Evolutionary conservation across 1,284 basidiomycete genomes (phyloP).

Genomic region (Apiotrichum veenhuisii): DNA sequence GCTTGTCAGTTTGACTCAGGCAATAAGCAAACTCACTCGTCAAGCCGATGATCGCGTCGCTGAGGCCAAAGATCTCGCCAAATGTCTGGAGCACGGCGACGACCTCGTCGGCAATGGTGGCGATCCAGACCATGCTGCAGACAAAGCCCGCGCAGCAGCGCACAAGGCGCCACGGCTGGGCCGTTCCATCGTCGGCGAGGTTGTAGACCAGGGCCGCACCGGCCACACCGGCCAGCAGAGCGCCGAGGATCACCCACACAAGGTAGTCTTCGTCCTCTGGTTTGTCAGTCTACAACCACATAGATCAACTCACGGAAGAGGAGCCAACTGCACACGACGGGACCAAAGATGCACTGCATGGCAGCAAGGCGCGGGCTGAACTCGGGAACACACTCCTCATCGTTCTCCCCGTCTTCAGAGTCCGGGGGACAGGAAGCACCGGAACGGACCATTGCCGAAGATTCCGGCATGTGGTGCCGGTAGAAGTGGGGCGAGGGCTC

Average conservation of each 20-base stretch:
- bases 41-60: constrained; percentile 93
- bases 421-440: neutral
- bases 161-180: constrained; percentile 62
- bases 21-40: constrained; percentile 54
- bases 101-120: constrained; percentile 90
- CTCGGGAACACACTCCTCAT: constrained; percentile 40
- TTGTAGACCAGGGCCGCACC: constrained; percentile 59
- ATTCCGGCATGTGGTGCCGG: constrained; percentile 2
- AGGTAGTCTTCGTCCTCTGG: constrained; percentile 59
- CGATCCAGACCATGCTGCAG: constrained; percentile 88
- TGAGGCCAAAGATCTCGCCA: constrained; percentile 87
- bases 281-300: constrained; percentile 4
- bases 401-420: constrained; percentile 4
- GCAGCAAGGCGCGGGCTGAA: constrained; percentile 81
- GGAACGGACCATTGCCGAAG: constrained; percentile 2
- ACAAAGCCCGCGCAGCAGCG: constrained; percentile 84
- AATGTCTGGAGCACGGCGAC: constrained; percentile 86
- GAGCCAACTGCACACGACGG: constrained; percentile 68
- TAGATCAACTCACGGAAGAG: constrained; percentile 61
- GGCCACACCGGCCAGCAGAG: constrained; percentile 57
- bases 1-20: constrained; percentile 5
- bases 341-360: constrained; percentile 71
- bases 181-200: constrained; percentile 61
- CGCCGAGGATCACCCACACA: constrained; percentile 59
- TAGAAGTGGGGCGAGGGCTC: constrained; percentile 25